Percentiles rank a stretch among this genome's conserved stretches.
phyloP scores from a whole-genome alignment of 2,329 filamentous ascomycete species.

The Pleurostoma richardsiae region DNA sequence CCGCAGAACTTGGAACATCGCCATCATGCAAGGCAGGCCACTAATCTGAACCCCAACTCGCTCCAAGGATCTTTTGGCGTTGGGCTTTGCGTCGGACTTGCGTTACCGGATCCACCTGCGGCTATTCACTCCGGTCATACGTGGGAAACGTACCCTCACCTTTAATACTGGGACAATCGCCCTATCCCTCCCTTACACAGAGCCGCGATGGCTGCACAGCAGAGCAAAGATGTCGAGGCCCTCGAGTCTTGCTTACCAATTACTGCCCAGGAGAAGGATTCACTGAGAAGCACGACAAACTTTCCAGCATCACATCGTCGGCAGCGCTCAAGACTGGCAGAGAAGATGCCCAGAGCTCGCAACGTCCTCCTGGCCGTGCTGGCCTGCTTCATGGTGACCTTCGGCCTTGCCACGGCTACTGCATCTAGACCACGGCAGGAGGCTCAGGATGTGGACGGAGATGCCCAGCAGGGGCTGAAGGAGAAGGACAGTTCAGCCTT shows the following conservation, averaged over 20 bases:
- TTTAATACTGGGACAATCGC: no score
- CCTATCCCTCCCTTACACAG: not conserved
- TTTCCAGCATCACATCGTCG: not conserved
- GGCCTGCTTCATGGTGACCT: slow-evolving; percentile 13
- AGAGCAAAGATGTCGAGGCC: slow-evolving; percentile 7
- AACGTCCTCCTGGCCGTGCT: slow-evolving; percentile 12
- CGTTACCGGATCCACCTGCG: no score
- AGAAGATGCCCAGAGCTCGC: slow-evolving; percentile 2
- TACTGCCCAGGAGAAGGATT: slow-evolving; percentile 11
- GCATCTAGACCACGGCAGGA: slow-evolving; percentile 1
- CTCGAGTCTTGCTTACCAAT: slow-evolving; percentile 4
- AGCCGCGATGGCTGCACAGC: slow-evolving; percentile 3
- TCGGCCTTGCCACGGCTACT: slow-evolving; percentile 14
- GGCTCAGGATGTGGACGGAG: slow-evolving; percentile 1
- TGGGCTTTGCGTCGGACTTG: no score
- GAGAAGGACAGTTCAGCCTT: slow-evolving; percentile 10
- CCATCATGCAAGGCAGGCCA: no score
- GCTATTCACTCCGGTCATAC: no score
- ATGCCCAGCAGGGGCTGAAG: slow-evolving; percentile 1
- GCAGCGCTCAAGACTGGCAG: not conserved
- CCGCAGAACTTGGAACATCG: no score
- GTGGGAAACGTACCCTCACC: no score
- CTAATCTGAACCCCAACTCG: no score
- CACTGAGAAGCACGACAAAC: not conserved
- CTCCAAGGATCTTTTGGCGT: no score